These are phyloP conservation scores for Sarocladium oryzae DNA, from an alignment of 2,329 filamentous ascomycete species.

Conservation along the genomic window DNA sequence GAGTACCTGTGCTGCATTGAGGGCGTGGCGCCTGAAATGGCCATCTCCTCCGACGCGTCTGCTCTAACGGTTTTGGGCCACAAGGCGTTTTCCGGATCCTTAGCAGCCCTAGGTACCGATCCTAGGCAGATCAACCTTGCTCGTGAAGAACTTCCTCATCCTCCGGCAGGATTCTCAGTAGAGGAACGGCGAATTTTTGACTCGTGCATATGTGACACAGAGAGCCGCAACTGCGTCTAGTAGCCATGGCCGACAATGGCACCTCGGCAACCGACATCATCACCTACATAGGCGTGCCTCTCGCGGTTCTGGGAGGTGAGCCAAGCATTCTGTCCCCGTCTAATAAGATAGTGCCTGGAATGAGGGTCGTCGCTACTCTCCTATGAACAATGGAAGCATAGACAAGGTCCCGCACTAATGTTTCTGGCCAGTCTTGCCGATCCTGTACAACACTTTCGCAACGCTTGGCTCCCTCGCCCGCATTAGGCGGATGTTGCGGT, in stretches of 20 bases:
- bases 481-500: conserved; percentile 51
- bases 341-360: no score
- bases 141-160: neutral
- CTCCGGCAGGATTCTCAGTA: neutral
- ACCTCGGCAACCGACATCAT: conserved; percentile 41
- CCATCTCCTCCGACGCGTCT: no score
- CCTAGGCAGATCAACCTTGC: neutral
- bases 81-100: neutral
- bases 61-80: neutral
- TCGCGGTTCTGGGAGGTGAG: conserved; percentile 45
- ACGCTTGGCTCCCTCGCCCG: conserved; percentile 54
- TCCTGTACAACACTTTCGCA: conserved; percentile 58
- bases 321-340: neutral
- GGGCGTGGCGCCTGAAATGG: no score
- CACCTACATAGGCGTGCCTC: conserved; percentile 50
- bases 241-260: conserved; percentile 24
- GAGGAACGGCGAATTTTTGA: neutral
- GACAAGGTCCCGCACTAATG: neutral
- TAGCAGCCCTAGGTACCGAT: neutral
- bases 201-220: neutral
- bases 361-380: no score
- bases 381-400: no score
- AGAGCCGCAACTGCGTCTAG: neutral
- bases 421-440: conserved; percentile 43
- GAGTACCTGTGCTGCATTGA: no score